These are phyloP conservation scores for Ganoderma multipileum DNA, from an alignment of 1,284 basidiomycete genomes.

Conservation along the genomic window DNA sequence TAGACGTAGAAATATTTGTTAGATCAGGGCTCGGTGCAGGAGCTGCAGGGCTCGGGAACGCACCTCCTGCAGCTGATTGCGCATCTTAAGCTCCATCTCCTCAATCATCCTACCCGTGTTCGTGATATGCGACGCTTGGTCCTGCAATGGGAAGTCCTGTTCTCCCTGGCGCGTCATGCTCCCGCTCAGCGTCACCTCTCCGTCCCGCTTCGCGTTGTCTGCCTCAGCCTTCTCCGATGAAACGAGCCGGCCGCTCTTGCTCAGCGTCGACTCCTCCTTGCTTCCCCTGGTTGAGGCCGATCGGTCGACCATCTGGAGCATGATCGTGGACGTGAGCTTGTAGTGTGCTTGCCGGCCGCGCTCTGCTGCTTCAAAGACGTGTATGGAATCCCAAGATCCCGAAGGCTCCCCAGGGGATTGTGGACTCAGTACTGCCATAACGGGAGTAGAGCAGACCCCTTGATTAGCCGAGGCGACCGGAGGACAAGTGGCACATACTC, in stretches of 20 bases:
- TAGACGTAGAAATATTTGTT: background rate
- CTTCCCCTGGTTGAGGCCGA: slow-evolving; percentile 40
- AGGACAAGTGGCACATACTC: slow-evolving; percentile 58
- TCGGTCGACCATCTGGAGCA: slow-evolving; percentile 89
- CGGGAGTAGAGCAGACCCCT: no score
- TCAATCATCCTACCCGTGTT: slow-evolving; percentile 97
- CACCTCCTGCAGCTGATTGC: slow-evolving; percentile 91
- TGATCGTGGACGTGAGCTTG: slow-evolving; percentile 97
- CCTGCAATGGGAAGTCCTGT: slow-evolving; percentile 83
- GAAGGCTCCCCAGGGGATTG: slow-evolving; percentile 63
- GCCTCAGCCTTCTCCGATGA: slow-evolving; percentile 47
- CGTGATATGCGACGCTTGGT: slow-evolving; percentile 83
- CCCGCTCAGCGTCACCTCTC: slow-evolving; percentile 88
- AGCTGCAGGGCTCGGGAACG: slow-evolving; percentile 19
- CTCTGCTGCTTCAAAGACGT: slow-evolving; percentile 95
- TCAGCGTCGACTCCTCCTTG: slow-evolving; percentile 45
- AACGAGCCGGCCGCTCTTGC: slow-evolving; percentile 37
- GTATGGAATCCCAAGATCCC: slow-evolving; percentile 97
- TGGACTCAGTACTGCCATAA: slow-evolving; percentile 62
- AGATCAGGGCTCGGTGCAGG: background rate
- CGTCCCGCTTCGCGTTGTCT: slow-evolving; percentile 60
- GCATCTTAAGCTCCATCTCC: slow-evolving; percentile 99
- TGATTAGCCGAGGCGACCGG: background rate
- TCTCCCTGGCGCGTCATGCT: slow-evolving; percentile 98
- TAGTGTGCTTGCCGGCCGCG: slow-evolving; percentile 93